phyloP scores from a whole-genome alignment of 306 rosid genomes.

The Sophora flavescens region DNA sequence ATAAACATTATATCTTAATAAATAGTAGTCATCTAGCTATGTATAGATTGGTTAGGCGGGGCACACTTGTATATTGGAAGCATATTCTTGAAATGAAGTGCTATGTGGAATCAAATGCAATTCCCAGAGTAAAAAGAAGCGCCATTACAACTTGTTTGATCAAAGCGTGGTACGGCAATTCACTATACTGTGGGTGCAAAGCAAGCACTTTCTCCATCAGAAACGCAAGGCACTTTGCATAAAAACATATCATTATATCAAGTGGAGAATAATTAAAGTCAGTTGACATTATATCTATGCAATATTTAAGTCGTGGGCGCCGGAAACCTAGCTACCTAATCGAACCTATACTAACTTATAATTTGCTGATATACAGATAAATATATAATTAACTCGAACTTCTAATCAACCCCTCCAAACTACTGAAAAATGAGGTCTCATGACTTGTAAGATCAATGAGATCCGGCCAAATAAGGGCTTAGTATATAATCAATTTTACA shows the following conservation, averaged over 20 bases:
- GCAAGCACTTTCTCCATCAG: conserved; percentile 37
- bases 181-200: conserved; percentile 25
- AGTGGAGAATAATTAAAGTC: conserved; percentile 55
- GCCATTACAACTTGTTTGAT: conserved; percentile 43
- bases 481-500: not conserved
- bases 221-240: conserved; percentile 36
- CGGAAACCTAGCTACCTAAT: conserved; percentile 48
- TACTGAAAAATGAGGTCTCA: conserved; percentile 20
- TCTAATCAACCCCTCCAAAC: conserved; percentile 32
- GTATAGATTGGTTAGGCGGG: conserved; percentile 5
- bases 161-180: conserved; percentile 43
- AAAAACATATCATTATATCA: not conserved
- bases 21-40: not conserved
- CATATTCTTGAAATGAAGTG: conserved; percentile 48
- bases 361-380: not conserved
- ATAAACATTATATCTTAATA: no score
- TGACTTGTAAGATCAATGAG: not conserved
- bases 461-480: conserved; percentile 7
- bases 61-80: conserved; percentile 42
- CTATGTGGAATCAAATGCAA: conserved; percentile 57
- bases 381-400: not conserved
- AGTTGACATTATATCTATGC: conserved; percentile 27
- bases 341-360: conserved; percentile 5
- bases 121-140: conserved; percentile 36
- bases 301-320: conserved; percentile 44